Percentiles rank a stretch among this genome's conserved stretches.
Conservation (phyloP, 352 stramenopile genomes). For the Peronosclerospora sorghi region DNA sequence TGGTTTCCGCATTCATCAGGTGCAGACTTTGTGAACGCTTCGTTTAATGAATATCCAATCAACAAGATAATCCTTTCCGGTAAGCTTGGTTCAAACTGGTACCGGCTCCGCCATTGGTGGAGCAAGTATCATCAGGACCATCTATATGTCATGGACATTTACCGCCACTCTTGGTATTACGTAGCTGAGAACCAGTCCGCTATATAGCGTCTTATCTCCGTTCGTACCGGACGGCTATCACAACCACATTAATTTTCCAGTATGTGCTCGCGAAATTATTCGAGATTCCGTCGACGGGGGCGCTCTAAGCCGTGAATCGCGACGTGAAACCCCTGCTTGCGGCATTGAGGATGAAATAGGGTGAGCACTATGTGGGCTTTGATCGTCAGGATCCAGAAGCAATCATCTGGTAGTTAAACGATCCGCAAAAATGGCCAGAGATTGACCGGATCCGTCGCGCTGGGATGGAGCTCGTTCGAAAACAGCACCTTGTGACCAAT, state of each 20-base stretch:
- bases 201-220: slow-evolving; percentile 64
- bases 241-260: slow-evolving; percentile 63
- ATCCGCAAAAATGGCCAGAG: slow-evolving; percentile 32
- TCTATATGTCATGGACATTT: slow-evolving; percentile 42
- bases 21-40: slow-evolving; percentile 43
- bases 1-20: slow-evolving; percentile 63
- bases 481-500: slow-evolving; percentile 46
- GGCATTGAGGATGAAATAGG: slow-evolving; percentile 39
- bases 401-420: slow-evolving; percentile 37
- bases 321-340: slow-evolving; percentile 45
- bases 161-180: slow-evolving; percentile 44
- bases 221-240: slow-evolving; percentile 60
- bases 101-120: slow-evolving; percentile 63
- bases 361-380: slow-evolving; percentile 53
- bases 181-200: slow-evolving; percentile 44
- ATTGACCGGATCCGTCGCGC: slow-evolving; percentile 48
- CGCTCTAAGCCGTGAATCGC: slow-evolving; percentile 53
- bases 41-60: slow-evolving; percentile 63
- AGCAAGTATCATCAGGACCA: slow-evolving; percentile 38
- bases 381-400: slow-evolving; percentile 39
- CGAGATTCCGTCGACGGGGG: slow-evolving; percentile 62
- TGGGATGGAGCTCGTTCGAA: slow-evolving; percentile 48
- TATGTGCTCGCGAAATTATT: slow-evolving; percentile 75
- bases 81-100: slow-evolving; percentile 40
- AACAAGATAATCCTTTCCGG: slow-evolving; percentile 61